These are phyloP conservation scores for Aeschynomene evenia DNA, from an alignment of 306 rosid species.

Conservation along the genomic window DNA sequence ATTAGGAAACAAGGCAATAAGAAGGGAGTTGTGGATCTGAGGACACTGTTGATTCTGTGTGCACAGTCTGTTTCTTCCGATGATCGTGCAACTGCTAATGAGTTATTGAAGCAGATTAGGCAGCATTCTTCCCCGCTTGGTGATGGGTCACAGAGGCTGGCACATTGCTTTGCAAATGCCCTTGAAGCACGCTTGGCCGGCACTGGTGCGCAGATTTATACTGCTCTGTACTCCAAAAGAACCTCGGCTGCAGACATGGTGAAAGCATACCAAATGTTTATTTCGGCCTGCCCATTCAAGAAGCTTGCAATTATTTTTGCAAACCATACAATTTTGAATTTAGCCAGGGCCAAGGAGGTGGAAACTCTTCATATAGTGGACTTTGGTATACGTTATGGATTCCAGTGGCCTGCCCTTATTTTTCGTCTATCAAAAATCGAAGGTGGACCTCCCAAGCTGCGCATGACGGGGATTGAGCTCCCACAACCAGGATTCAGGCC, in stretches of 20 bases:
- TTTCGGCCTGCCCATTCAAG: constrained; percentile 54
- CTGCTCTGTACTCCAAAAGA: constrained; percentile 43
- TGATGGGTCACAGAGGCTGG: constrained; percentile 60
- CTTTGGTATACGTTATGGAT: constrained; percentile 74
- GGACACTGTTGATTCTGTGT: constrained; percentile 47
- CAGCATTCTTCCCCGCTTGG: constrained; percentile 57
- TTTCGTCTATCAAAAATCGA: constrained; percentile 41
- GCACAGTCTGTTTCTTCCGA: constrained; percentile 62
- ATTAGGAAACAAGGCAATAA: constrained; percentile 36
- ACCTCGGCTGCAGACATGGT: constrained; percentile 53
- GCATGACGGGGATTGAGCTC: constrained; percentile 65
- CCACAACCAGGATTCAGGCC: constrained; percentile 47
- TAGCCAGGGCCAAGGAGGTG: constrained; percentile 52
- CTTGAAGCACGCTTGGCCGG: constrained; percentile 70
- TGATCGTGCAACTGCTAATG: constrained; percentile 48
- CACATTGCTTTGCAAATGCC: constrained; percentile 57
- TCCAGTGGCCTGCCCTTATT: constrained; percentile 74
- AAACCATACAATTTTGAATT: constrained; percentile 43
- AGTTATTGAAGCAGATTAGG: constrained; percentile 55
- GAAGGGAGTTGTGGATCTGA: constrained; percentile 53
- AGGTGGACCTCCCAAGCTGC: constrained; percentile 68
- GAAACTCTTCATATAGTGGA: constrained; percentile 57
- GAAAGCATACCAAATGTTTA: constrained; percentile 54
- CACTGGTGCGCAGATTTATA: constrained; percentile 52
- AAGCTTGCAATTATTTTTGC: constrained; percentile 49